Base-by-base conservation (phyloP, 139 green algal genomes). In the Closterium sp. region DNA sequence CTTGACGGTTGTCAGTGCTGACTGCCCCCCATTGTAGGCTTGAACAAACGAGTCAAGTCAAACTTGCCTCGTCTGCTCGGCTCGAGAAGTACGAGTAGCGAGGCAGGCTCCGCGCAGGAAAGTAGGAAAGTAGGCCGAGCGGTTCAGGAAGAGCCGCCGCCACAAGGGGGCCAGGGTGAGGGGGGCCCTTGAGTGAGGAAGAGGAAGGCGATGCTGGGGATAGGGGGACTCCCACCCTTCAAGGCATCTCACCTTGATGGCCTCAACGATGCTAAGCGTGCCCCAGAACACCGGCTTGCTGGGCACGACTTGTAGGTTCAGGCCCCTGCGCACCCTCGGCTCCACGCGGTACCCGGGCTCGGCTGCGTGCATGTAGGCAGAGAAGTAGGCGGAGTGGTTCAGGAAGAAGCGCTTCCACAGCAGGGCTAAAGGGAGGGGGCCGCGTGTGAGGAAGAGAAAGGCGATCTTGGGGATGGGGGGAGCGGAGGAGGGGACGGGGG, bases 401-500 rank as follows among this genome's bases (percentile, higher is more conserved):
- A 10, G 31, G 28, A 32, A 32, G 31, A 32, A 89, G 9, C 66
- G 55, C 30, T 89, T 10, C 31, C 30, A 89, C 32, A 89, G 55
- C 86, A 34, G 32, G 1, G 86, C 35, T 1, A 84, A 19, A 9
- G 32, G 28, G 31, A 89, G 55, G 55, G 55, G 55, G 12, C 55
- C 55, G 55, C 55, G 55, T 19, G 55, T 76, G 55, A 76, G 55
- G 55, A 76, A 76, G 55, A 76, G 55, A 3, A 76, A 76, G 55
- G 55, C 55, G 55, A 89, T 89, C 8, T 89, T 85, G n/a, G 55
- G 28, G 86, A 35, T 84, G 30, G 66, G 32, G 86, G 31, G 55
- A 89, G 55, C 12, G 2, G 28, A 4, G 32, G 32, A 28, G 32
- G 55, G 83, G 86, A 34, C 16, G 66, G 66, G n/a, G 31, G 86